Evolutionary conservation across 179 eudicot species (phyloP).

Genomic region (Spergularia azorica): DNA sequence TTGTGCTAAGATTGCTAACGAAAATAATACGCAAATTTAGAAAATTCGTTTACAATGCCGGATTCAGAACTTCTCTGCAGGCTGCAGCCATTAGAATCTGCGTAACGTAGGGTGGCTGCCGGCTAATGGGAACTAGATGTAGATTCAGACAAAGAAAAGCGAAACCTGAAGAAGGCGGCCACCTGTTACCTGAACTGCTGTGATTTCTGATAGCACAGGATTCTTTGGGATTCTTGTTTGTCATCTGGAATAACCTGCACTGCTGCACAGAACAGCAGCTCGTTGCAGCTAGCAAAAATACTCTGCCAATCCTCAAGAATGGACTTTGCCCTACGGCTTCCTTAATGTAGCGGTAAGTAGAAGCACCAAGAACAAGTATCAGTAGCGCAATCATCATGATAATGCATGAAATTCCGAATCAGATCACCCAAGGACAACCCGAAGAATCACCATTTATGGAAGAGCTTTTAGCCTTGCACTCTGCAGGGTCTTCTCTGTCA

Average conservation of each 20-base stretch:
- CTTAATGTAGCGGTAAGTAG: conserved; percentile 49
- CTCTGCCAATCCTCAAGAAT: conserved; percentile 51
- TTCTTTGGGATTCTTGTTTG: conserved; percentile 23
- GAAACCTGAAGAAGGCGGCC: no score
- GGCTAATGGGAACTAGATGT: no score
- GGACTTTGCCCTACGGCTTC: conserved; percentile 39
- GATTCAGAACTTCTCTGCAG: no score
- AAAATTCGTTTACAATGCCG: no score
- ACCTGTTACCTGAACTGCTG: conserved; percentile 44
- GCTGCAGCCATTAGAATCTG: no score
- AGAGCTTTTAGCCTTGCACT: conserved; percentile 61
- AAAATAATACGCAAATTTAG: no score
- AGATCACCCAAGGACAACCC: conserved; percentile 31
- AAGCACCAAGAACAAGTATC: conserved; percentile 51
- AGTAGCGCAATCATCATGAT: conserved; percentile 49
- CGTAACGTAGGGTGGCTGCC: no score
- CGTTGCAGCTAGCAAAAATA: conserved; percentile 50
- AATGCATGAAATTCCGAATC: conserved; percentile 64
- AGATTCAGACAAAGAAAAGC: no score
- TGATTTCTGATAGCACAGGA: conserved; percentile 15
- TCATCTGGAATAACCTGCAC: not conserved
- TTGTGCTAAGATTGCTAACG: no score
- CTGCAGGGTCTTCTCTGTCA: conserved; percentile 51
- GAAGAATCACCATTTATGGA: conserved; percentile 82
- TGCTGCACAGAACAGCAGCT: conserved; percentile 41